phyloP scores from a whole-genome alignment of 2,329 filamentous ascomycete species.

The Alternaria postmessia region DNA sequence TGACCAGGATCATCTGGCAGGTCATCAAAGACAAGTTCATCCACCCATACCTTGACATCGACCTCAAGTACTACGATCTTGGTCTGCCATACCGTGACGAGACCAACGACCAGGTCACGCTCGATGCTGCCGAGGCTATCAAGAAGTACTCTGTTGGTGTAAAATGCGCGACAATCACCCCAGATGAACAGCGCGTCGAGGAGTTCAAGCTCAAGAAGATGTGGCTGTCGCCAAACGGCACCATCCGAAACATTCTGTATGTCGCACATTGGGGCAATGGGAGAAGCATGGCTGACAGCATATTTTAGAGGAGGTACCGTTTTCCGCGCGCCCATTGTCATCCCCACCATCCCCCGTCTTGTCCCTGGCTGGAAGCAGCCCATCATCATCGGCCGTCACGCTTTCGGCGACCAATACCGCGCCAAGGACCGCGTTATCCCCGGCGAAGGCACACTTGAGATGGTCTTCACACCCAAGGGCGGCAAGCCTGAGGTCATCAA shows the following conservation, averaged over 20 bases:
- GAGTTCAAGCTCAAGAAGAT: conserved; percentile 99
- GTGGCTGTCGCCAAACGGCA: conserved; percentile 99
- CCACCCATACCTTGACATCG: conserved; percentile 92
- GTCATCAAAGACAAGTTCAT: conserved; percentile 99
- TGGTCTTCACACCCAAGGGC: conserved; percentile 89
- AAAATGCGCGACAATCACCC: conserved; percentile 99
- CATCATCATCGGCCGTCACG: conserved; percentile 98
- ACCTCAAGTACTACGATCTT: conserved; percentile 97
- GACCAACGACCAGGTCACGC: conserved; percentile 94
- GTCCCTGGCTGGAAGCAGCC: conserved; percentile 98
- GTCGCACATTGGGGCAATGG: conserved; percentile 20
- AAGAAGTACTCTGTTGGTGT: conserved; percentile 99
- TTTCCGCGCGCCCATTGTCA: conserved; percentile 98
- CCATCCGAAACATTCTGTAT: conserved; percentile 70
- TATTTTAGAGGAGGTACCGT: conserved; percentile 79
- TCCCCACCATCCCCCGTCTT: conserved; percentile 88
- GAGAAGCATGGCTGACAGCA: conserved; percentile 26
- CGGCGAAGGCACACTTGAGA: conserved; percentile 85
- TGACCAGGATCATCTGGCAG: conserved; percentile 99
- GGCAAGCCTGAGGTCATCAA: conserved; percentile 84
- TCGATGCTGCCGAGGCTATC: conserved; percentile 95
- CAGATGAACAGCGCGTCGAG: conserved; percentile 93
- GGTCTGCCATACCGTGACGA: conserved; percentile 94
- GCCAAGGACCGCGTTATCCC: conserved; percentile 89
- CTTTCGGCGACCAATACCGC: conserved; percentile 98